Base-by-base conservation (phyloP, 2,329 filamentous ascomycete species). In the Coniochaeta hoffmannii region DNA sequence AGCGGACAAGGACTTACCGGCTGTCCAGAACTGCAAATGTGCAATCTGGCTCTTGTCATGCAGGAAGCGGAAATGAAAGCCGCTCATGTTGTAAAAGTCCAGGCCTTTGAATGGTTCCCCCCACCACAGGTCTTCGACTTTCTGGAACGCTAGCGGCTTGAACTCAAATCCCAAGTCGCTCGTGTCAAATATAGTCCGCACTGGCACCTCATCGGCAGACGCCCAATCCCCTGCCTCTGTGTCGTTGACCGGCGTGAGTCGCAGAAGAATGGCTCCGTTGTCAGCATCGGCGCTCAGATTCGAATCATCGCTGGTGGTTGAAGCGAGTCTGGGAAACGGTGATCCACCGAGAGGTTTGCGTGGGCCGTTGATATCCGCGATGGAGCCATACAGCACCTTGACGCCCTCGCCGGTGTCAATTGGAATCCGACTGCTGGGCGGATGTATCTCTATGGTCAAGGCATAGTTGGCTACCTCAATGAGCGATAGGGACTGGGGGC, bases 51-150 rank as follows among this genome's bases (percentile, higher is more conserved):
- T 51, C 49, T 51, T 51, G 12, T 51, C 49, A 12, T 51, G 49
- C 49, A 51, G 15, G n/a, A 31, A 51, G 14, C 49, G 28, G 19
- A 51, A 51, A n/a, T 51, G 49, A 15, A 51, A 51, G 28, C 49
- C 49, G 12, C 49, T 51, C 49, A 51, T 19, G 49, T 51, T 51
- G 28, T 51, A 51, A n/a, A 51, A 51, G 49, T 51, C 49, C 26
- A 51, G 49, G 7, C 31, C 49, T 10, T 51, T 51, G 49, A 51
- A 51, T 22, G 28, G 28, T 15, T 34, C 49, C 9, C 49, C 49
- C 49, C 49, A 51, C 49, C 49, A 51, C 5, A 51, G 30, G 15
- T 51, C 49, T n/a, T 51, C 49, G n/a, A 51, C 49, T 28, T 51
- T 51, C 7, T 26, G 32, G 30, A 51, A 51, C 11, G 9, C 14